Evolutionary conservation across 257 asterid species (phyloP).

Genomic region (Capsicum pubescens): DNA sequence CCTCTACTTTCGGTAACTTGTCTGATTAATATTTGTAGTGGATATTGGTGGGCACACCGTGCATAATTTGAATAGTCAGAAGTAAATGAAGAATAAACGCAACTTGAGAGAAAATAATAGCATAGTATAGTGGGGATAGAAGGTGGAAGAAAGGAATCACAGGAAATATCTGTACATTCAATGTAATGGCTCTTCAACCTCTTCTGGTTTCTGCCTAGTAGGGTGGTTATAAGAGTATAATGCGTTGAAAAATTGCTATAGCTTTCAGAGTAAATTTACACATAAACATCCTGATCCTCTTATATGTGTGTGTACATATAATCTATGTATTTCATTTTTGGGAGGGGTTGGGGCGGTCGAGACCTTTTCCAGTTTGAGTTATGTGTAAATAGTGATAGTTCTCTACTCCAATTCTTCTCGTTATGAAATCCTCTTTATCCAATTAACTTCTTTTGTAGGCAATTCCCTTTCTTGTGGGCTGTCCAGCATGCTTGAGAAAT

Average conservation of each 20-base stretch:
- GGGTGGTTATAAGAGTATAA: constrained; percentile 12
- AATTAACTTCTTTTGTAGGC: constrained; percentile 68
- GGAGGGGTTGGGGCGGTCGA: not conserved
- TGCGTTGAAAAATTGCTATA: not conserved
- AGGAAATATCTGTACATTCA: not conserved
- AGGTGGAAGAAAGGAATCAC: not conserved
- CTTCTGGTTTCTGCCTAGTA: constrained; percentile 8
- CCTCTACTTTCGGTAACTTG: not conserved
- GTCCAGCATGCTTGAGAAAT: constrained; percentile 99
- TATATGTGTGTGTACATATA: not conserved
- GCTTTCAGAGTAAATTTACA: not conserved
- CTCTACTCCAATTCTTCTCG: constrained; percentile 3
- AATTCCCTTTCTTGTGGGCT: constrained; percentile 96
- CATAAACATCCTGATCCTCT: not conserved
- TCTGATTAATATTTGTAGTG: not conserved
- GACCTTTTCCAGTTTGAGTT: constrained; percentile 1
- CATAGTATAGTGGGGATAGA: not conserved
- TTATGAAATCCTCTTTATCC: constrained; percentile 36
- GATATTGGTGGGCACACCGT: not conserved
- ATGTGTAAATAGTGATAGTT: constrained; percentile 12
- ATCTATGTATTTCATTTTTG: not conserved
- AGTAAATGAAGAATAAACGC: not conserved
- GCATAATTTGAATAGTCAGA: not conserved
- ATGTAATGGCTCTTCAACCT: not conserved
- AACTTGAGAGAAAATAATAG: constrained; percentile 1